These are phyloP conservation scores for Tulasnella sp. DNA, from an alignment of 768 basidiomycete genomes.

Conservation along the genomic window DNA sequence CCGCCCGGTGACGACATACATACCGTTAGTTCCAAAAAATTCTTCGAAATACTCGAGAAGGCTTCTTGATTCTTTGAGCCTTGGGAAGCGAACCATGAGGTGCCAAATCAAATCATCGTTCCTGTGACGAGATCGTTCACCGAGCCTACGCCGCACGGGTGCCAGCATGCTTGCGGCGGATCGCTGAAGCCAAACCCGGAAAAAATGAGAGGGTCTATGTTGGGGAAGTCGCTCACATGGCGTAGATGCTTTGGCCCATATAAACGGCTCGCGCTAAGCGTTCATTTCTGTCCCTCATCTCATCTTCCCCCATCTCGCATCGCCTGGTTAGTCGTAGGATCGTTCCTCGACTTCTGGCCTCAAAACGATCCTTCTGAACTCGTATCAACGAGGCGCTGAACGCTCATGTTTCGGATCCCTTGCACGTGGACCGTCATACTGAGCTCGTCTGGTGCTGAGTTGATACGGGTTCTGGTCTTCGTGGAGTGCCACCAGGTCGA, in stretches of 20 bases:
- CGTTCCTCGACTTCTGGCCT: neutral
- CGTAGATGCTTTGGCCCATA: neutral
- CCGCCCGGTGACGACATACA: slow-evolving; percentile 5
- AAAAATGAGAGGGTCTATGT: neutral
- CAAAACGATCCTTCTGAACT: slow-evolving; percentile 13
- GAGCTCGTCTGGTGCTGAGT: slow-evolving; percentile 20
- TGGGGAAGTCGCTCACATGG: neutral
- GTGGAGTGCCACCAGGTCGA: neutral
- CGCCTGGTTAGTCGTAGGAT: neutral
- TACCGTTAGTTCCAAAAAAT: neutral
- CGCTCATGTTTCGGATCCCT: neutral
- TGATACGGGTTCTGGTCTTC: slow-evolving; percentile 16
- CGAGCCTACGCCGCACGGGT: neutral
- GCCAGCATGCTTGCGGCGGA: neutral
- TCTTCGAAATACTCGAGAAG: neutral
- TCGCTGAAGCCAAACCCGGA: slow-evolving; percentile 5
- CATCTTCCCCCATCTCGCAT: neutral
- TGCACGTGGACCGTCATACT: neutral
- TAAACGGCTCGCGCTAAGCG: slow-evolving; percentile 5
- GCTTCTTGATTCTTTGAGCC: neutral
- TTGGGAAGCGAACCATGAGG: neutral
- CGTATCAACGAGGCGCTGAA: neutral
- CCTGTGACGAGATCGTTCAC: slow-evolving; percentile 2
- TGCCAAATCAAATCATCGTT: neutral
- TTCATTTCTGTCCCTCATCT: slow-evolving; percentile 3